These are phyloP conservation scores for Plectosphaerella plurivora DNA, from an alignment of 2,329 filamentous ascomycete genomes.

Conservation along the genomic window DNA sequence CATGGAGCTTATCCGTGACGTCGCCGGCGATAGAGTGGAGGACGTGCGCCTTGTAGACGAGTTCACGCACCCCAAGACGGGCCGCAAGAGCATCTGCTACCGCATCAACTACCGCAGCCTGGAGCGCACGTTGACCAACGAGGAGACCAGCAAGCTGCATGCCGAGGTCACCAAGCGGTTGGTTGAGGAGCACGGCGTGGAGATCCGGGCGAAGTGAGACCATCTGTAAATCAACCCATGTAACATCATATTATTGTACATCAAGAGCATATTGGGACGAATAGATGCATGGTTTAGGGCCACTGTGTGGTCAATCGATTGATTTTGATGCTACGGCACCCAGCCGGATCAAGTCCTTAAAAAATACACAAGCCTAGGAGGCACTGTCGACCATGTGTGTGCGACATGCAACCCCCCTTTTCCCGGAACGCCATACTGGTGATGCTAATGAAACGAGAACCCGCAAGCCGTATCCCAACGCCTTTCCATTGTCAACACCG, in stretches of 20 bases:
- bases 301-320: background rate
- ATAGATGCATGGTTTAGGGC: background rate
- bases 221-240: background rate
- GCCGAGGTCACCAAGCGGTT: slow-evolving; percentile 60
- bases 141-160: slow-evolving; percentile 75
- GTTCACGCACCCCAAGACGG: slow-evolving; percentile 84
- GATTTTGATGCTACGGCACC: background rate
- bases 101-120: slow-evolving; percentile 90
- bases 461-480: slow-evolving; percentile 6
- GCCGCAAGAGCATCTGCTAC: slow-evolving; percentile 82
- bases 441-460: background rate
- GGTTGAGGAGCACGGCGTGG: slow-evolving; percentile 69
- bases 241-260: background rate
- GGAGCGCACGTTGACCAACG: slow-evolving; percentile 83
- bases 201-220: slow-evolving; percentile 49
- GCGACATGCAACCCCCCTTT: background rate
- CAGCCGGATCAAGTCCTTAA: background rate
- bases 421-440: slow-evolving; percentile 6
- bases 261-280: background rate
- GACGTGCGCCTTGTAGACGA: slow-evolving; percentile 81
- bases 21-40: slow-evolving; percentile 80
- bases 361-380: background rate
- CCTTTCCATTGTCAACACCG: slow-evolving; percentile 6
- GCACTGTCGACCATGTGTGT: background rate
- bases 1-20: slow-evolving; percentile 87